Evolutionary conservation across 1,139 yeast genomes (phyloP).

Genomic region (Arxiozyma telluris): DNA sequence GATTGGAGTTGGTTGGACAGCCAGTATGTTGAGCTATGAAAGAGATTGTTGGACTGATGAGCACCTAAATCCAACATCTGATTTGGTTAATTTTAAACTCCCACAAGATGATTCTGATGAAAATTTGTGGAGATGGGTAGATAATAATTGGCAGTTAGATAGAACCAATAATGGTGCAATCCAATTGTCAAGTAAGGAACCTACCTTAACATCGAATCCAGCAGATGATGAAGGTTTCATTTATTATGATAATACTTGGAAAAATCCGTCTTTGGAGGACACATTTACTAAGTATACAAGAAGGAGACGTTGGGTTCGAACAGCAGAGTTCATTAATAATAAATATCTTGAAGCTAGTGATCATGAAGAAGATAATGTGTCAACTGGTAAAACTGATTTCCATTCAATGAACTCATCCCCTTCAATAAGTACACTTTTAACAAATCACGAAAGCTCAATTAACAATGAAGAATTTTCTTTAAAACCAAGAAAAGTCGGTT

Average conservation of each 20-base stretch:
- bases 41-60: slow-evolving; percentile 97
- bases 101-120: slow-evolving; percentile 54
- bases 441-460: background rate
- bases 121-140: slow-evolving; percentile 86
- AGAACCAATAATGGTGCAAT: slow-evolving; percentile 81
- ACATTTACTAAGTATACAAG: slow-evolving; percentile 85
- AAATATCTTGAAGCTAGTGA: background rate
- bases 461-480: background rate
- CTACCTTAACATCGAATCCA: slow-evolving; percentile 73
- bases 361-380: background rate
- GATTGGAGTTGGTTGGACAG: slow-evolving; percentile 98
- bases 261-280: slow-evolving; percentile 80
- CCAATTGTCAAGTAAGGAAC: slow-evolving; percentile 53
- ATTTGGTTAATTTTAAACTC: slow-evolving; percentile 66
- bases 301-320: slow-evolving; percentile 90
- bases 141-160: slow-evolving; percentile 83
- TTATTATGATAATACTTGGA: slow-evolving; percentile 90
- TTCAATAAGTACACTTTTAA: background rate
- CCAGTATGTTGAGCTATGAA: slow-evolving; percentile 82
- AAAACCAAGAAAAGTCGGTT: slow-evolving; percentile 22
- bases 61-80: slow-evolving; percentile 73
- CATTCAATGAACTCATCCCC: background rate
- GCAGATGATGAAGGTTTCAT: slow-evolving; percentile 75
- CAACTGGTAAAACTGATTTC: background rate
- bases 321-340: slow-evolving; percentile 64